Base-by-base conservation (phyloP, 2,329 filamentous ascomycete genomes). In the Grosmannia serpens region DNA sequence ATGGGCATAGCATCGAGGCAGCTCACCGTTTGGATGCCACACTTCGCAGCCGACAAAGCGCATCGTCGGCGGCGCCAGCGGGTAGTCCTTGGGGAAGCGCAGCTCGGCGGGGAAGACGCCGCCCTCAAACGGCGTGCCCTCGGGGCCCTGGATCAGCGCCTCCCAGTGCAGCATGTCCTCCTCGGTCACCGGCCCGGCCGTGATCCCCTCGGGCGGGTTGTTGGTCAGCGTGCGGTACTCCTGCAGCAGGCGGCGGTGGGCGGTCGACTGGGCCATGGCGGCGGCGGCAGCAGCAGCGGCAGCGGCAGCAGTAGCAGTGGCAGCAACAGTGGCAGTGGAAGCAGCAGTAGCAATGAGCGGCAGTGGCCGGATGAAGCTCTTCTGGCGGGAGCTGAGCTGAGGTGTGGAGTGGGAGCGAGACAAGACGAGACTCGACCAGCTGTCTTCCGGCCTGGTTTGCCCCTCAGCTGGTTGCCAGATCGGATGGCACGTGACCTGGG, bases 111-210 rank as follows among this genome's bases (percentile, higher is more conserved):
- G 90, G 71, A 97, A 99, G 60, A 99, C 84, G 57, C 94, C 94
- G 60, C 91, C 92, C 76, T 95, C 92, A 67, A 95, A 99, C 1
- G 94, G 94, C 1, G 94, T 99, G 62, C 88, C 94, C 69, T 96
- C 91, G 15, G 94, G 94, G 0, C 94, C 94, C 73, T 95, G 87
- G 67, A 99, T 97, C 62, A 97, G 77, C 10, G 91, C 94, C 75
- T 99, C 94, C 94, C 94, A 99, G 68, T 89, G 78, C 67, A 96
- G 88, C 69, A 97, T 85, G 75, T 99, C 91, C 71, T 97, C 94
- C 77, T 99, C 94, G 64, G 83, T 88, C 61, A 96, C 79, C 38
- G 94, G 94, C 24, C 94, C 94, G 20, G 94, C 94, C 60, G 89
- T 95, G 75, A 99, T 97, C 71, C 94, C 94, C 62, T 97, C 92